Conservation (phyloP, 2,329 filamentous ascomycete genomes). For the Cladosporium sp. region DNA sequence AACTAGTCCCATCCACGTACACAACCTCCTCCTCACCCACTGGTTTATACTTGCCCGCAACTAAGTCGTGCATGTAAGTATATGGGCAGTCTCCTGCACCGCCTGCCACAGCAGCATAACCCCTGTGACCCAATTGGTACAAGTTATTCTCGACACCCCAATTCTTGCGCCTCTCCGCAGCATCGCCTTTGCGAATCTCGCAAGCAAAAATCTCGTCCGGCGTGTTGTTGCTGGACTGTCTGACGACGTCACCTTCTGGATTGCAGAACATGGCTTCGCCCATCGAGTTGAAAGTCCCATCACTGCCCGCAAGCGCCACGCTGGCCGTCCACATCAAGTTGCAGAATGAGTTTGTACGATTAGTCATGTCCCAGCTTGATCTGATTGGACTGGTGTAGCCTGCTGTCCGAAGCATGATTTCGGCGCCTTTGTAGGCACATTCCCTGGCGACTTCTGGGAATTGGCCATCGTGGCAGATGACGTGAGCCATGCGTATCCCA, state of each 20-base stretch:
- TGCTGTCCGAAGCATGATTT: slow-evolving; percentile 24
- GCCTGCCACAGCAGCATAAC: slow-evolving; percentile 23
- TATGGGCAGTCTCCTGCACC: slow-evolving; percentile 26
- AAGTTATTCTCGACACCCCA: slow-evolving; percentile 28
- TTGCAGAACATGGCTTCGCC: slow-evolving; percentile 25
- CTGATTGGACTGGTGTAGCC: slow-evolving; percentile 26
- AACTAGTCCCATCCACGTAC: slow-evolving; percentile 23
- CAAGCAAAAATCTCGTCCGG: slow-evolving; percentile 26
- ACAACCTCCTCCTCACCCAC: slow-evolving; percentile 21
- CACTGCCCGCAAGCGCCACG: slow-evolving; percentile 25
- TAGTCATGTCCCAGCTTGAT: slow-evolving; percentile 24
- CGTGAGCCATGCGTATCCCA: slow-evolving; percentile 23
- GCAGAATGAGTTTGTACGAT: slow-evolving; percentile 23
- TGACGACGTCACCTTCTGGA: slow-evolving; percentile 22
- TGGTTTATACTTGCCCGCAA: slow-evolving; percentile 22
- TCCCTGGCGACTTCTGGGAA: slow-evolving; percentile 29
- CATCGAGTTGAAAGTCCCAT: slow-evolving; percentile 26
- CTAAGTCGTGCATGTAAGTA: slow-evolving; percentile 24
- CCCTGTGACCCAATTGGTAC: slow-evolving; percentile 25
- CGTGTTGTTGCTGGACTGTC: slow-evolving; percentile 17
- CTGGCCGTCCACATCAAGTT: slow-evolving; percentile 27
- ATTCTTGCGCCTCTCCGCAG: slow-evolving; percentile 17
- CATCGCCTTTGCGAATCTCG: slow-evolving; percentile 24
- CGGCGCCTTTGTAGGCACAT: slow-evolving; percentile 26
- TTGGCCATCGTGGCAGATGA: slow-evolving; percentile 29